Conservation (phyloP, 306 rosid species). For the Crotalaria pallida region DNA sequence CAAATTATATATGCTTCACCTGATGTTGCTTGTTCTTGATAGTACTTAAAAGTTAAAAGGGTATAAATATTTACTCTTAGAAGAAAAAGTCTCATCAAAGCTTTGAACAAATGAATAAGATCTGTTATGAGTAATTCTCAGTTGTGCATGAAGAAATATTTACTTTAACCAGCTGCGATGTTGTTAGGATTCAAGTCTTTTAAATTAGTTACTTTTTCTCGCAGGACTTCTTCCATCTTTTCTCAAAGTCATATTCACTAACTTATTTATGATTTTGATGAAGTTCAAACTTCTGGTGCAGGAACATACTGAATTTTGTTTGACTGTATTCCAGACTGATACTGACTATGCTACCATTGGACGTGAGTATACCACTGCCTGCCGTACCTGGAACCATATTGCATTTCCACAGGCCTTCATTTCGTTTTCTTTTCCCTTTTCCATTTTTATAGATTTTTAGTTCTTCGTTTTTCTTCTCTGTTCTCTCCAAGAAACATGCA, state of each 20-base stretch:
- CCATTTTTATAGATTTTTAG: background rate
- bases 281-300: slow-evolving; percentile 33
- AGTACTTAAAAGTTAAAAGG: background rate
- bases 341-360: slow-evolving; percentile 43
- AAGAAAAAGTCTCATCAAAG: background rate
- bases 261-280: slow-evolving; percentile 6
- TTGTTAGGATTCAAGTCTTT: background rate
- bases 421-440: background rate
- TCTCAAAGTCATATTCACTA: background rate
- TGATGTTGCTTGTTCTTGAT: background rate
- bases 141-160: background rate
- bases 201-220: background rate
- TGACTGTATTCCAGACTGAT: slow-evolving; percentile 24
- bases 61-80: background rate
- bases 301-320: slow-evolving; percentile 40
- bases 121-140: background rate
- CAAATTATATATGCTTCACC: background rate
- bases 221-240: background rate
- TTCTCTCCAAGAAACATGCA: background rate
- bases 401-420: background rate
- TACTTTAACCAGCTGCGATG: background rate
- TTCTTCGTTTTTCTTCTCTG: background rate
- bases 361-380: slow-evolving; percentile 45
- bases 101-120: background rate
- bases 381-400: background rate